Base-by-base conservation (phyloP, 1,284 basidiomycete species). In the Ceratobasidium sp. region DNA sequence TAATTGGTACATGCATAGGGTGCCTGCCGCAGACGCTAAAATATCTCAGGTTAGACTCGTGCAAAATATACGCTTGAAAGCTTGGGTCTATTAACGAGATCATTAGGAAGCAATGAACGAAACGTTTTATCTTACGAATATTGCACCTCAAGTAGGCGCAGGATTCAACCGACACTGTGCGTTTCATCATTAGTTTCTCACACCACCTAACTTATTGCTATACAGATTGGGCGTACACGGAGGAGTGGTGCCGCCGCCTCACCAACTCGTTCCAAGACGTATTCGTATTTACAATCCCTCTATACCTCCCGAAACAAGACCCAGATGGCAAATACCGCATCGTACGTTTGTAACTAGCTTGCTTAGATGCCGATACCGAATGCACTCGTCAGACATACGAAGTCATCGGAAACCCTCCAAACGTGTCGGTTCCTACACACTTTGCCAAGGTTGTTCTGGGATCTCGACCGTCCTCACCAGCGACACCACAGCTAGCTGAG, bases 21-120 rank as follows among this genome's bases (percentile, higher is more conserved):
- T 94, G 0, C 95, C 96, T 40, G 96, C 96, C n/a, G 96, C 96
- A 35, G 97, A 99, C 78, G 96, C 95, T 7, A 98, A 97, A 78
- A 79, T 82, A n/a, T 93, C 90, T 27, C 88, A 91, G 79, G 88
- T 87, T 72, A 22, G 78, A 73, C 13, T 10, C 1, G 15, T n/a
- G 27, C 22, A 0, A 17, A 8, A 15, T 12, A 29, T 38, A 27
- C 2, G 13, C 20, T 50, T 34, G n/a, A 35, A 22, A 6, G 22
- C 47, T 12, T 57, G 29, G 10, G 20, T 27, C 17, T 76, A 1
- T 81, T n/a, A n/a, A n/a, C n/a, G n/a, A n/a, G n/a, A n/a, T n/a
- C n/a, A n/a, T n/a, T n/a, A 98, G 84, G 83, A 87, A 70, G 97
- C 96, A 3, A 98, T 99, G 96, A 80, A 98, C 78, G 94, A 99